phyloP scores from a whole-genome alignment of 108 stramenopile genomes.

The Cyclotella cryptica region DNA sequence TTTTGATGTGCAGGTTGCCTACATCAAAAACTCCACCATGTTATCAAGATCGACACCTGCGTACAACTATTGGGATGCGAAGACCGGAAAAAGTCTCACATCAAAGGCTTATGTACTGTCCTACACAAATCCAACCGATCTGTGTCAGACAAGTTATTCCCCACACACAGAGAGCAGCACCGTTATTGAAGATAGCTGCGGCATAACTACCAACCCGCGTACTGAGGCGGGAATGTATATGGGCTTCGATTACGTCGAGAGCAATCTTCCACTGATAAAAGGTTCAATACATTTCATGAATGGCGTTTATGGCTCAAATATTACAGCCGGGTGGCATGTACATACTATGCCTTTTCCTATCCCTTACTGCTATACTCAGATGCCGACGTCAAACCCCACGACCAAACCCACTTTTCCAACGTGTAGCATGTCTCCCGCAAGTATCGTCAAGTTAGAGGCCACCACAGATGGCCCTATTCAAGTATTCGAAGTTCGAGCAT shows the following conservation, averaged over 20 bases:
- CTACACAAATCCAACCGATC: background rate
- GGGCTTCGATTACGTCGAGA: too few species aligned
- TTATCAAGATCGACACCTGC: background rate
- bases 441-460: background rate
- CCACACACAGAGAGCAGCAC: background rate
- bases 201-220: background rate
- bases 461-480: background rate
- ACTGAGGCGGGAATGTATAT: background rate
- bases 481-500: background rate
- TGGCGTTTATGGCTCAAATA: too few species aligned
- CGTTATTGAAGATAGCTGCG: background rate
- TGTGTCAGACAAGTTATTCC: background rate
- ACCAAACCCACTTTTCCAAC: too few species aligned
- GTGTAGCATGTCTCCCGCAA: too few species aligned
- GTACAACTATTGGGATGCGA: background rate
- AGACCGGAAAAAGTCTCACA: background rate
- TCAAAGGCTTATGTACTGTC: background rate
- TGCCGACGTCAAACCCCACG: too few species aligned
- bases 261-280: too few species aligned
- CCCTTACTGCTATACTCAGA: too few species aligned
- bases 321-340: too few species aligned
- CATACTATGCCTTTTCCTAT: too few species aligned
- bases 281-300: too few species aligned
- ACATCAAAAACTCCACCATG: background rate
- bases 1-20: conserved; percentile 3